phyloP scores from a whole-genome alignment of 352 stramenopile species.

The Phytophthora pinifolia region DNA sequence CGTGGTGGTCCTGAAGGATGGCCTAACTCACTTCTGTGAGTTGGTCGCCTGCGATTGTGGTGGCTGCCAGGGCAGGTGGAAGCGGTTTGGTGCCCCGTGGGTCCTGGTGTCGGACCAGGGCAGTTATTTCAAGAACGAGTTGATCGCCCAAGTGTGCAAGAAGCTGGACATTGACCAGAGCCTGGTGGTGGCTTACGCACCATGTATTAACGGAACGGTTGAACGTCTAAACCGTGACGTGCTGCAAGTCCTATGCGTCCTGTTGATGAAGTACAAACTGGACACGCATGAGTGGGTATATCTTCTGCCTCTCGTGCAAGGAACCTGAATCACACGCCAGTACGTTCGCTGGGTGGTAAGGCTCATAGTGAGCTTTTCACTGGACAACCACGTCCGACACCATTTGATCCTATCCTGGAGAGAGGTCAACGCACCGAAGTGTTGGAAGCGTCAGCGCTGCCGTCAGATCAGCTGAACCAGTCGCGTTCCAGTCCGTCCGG shows the following conservation, averaged over 20 bases:
- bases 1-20: constrained; percentile 7
- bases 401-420: not conserved
- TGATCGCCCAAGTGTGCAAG: not conserved
- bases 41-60: not conserved
- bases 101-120: not conserved
- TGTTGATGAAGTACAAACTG: constrained; percentile 2
- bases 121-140: constrained; percentile 4
- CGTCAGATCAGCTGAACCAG: not conserved
- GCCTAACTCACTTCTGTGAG: constrained; percentile 2
- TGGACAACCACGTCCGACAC: not conserved
- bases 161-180: not conserved
- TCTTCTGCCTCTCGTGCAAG: not conserved
- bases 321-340: constrained; percentile 3
- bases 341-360: not conserved
- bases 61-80: constrained; percentile 3
- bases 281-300: constrained; percentile 1
- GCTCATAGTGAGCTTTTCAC: not conserved
- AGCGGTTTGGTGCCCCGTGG: not conserved
- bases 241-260: not conserved
- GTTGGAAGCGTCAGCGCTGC: not conserved
- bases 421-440: no score
- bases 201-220: constrained; percentile 8
- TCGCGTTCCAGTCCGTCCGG: not conserved
- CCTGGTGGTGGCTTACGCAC: not conserved
- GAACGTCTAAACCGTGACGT: constrained; percentile 3